A percentile compares a stretch with the other conserved stretches of the same genome.
Conservation (phyloP, 805 yeast genomes). For the Naumovozyma dairenensis region DNA sequence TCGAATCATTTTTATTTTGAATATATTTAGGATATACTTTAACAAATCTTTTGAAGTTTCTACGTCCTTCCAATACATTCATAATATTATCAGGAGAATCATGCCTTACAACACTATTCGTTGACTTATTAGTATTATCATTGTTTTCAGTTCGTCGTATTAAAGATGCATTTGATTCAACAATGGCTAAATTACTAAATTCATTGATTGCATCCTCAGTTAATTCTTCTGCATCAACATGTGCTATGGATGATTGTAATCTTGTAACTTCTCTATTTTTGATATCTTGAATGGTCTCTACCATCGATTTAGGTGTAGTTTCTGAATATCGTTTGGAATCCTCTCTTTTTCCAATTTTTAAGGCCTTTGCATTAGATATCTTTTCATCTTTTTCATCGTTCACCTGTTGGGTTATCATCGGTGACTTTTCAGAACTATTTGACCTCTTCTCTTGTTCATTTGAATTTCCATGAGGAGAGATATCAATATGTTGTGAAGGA, state of each 20-base stretch:
- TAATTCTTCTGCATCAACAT: conserved; percentile 21
- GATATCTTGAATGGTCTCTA: conserved; percentile 28
- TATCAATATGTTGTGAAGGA: too few species aligned
- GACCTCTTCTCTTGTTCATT: too few species aligned
- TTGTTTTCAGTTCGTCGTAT: conserved; percentile 8
- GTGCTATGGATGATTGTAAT: conserved; percentile 18
- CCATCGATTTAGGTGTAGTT: conserved; percentile 7
- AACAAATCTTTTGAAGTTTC: conserved; percentile 34
- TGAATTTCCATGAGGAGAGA: too few species aligned
- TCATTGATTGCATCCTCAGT: conserved; percentile 25
- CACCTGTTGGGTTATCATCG: too few species aligned
- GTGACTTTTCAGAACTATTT: too few species aligned
- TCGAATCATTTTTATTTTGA: conserved; percentile 2
- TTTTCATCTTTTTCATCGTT: too few species aligned
- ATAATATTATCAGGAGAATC: conserved; percentile 1
- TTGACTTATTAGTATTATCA: background rate
- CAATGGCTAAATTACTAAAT: conserved; percentile 29
- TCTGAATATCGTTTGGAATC: background rate
- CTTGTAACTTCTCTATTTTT: conserved; percentile 24
- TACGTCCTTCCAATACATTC: conserved; percentile 26
- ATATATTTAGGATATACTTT: conserved; percentile 21
- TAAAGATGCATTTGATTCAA: conserved; percentile 22
- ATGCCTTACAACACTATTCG: background rate
- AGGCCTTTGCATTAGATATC: too few species aligned
- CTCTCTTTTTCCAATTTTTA: conserved; percentile 2